Conservation (phyloP, 495 filamentous ascomycete genomes). For the Podospora didyma region DNA sequence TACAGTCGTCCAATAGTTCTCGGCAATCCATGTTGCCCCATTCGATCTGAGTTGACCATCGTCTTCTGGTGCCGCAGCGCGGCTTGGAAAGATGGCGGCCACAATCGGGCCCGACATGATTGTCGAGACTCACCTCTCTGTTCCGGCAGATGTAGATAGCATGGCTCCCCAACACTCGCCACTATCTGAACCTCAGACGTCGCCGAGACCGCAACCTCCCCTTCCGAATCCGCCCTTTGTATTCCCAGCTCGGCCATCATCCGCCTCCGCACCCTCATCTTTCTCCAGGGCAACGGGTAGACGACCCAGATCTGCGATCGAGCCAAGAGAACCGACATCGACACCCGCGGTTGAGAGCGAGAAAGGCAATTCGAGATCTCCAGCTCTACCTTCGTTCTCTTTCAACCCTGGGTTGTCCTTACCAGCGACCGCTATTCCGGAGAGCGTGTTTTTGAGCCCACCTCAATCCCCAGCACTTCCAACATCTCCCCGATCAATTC, state of each 20-base stretch:
- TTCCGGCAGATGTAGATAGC: constrained; percentile 11
- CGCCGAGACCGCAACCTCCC: constrained; percentile 42
- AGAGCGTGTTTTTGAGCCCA: constrained; percentile 37
- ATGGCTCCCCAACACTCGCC: constrained; percentile 13
- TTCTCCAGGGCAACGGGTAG: constrained; percentile 41
- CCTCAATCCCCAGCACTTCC: constrained; percentile 36
- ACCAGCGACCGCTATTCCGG: constrained; percentile 13
- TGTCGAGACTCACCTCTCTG: constrained; percentile 21
- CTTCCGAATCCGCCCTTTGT: constrained; percentile 69
- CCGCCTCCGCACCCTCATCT: constrained; percentile 44
- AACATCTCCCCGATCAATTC: constrained; percentile 38
- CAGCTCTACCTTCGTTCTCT: constrained; percentile 57
- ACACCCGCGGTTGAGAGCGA: constrained; percentile 15
- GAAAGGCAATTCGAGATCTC: constrained; percentile 27
- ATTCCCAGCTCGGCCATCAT: constrained; percentile 53
- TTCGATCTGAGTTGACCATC: constrained; percentile 31
- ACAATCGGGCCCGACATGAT: constrained; percentile 34
- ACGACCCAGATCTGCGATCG: constrained; percentile 46
- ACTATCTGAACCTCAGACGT: constrained; percentile 23
- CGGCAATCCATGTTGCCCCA: constrained; percentile 37
- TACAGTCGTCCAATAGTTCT: neutral
- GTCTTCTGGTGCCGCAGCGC: constrained; percentile 42
- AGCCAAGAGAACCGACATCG: constrained; percentile 22
- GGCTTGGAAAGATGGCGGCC: constrained; percentile 47
- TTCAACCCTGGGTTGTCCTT: constrained; percentile 56